These are phyloP conservation scores for Phlyctochytrium planicorne DNA, from an alignment of 192 early-diverging fungal species.

Conservation along the genomic window DNA sequence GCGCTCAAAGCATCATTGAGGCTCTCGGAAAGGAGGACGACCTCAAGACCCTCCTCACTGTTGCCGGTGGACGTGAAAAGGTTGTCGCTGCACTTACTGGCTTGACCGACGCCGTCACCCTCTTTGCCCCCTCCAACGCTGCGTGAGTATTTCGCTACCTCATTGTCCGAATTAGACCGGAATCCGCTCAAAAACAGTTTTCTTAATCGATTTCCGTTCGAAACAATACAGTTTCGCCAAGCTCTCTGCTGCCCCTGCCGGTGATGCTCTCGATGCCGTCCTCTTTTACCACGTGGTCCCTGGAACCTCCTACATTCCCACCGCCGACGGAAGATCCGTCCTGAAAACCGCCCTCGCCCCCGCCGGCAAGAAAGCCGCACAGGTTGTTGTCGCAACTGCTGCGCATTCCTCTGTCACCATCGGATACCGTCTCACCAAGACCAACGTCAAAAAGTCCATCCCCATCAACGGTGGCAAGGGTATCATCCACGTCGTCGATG, in stretches of 20 bases:
- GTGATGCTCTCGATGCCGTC: conserved; percentile 11
- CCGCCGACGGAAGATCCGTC: not conserved
- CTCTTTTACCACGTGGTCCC: conserved; percentile 18
- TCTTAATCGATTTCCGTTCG: conserved; percentile 5
- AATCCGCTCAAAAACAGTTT: conserved; percentile 6
- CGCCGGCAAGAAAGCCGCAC: not conserved
- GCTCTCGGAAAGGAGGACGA: conserved; percentile 2
- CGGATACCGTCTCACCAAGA: conserved; percentile 11
- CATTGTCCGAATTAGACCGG: conserved; percentile 9
- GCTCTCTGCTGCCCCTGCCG: conserved; percentile 5
- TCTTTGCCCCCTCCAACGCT: conserved; percentile 29
- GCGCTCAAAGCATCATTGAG: conserved; percentile 15
- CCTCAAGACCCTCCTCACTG: conserved; percentile 11
- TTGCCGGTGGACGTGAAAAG: conserved; percentile 1
- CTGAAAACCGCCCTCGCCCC: not conserved
- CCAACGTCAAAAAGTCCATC: conserved; percentile 35
- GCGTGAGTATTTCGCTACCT: conserved; percentile 2
- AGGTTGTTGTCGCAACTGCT: not conserved
- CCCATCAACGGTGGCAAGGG: conserved; percentile 35
- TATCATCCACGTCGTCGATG: conserved; percentile 47
- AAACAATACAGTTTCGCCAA: conserved; percentile 13
- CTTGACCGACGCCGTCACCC: conserved; percentile 14
- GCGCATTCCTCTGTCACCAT: conserved; percentile 1
- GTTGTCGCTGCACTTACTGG: conserved; percentile 11
- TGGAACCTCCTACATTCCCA: conserved; percentile 11